These are phyloP conservation scores for Delphinella strobiligena DNA, from an alignment of 2,329 filamentous ascomycete species.

Conservation along the genomic window DNA sequence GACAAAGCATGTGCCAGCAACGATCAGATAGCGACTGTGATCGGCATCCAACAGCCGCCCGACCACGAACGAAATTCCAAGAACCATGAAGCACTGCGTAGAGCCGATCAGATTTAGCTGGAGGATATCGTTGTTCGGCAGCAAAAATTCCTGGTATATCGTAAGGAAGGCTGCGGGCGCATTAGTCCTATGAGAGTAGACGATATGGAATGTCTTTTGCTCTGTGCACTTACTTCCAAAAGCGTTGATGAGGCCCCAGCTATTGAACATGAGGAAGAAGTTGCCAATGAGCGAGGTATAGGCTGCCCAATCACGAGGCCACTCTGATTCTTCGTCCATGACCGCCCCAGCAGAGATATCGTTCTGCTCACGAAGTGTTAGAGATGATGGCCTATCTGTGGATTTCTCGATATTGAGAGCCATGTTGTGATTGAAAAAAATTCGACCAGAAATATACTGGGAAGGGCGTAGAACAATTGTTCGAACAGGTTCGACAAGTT, in stretches of 20 bases:
- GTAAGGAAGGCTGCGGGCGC: slow-evolving; percentile 24
- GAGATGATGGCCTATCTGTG: neutral
- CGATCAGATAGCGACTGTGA: slow-evolving; percentile 27
- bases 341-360: neutral
- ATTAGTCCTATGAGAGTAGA: neutral
- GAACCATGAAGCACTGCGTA: slow-evolving; percentile 35
- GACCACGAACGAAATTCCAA: slow-evolving; percentile 33
- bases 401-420: neutral
- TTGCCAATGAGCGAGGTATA: slow-evolving; percentile 33
- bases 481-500: no score
- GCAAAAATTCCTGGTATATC: slow-evolving; percentile 35
- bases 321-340: slow-evolving; percentile 21
- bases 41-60: slow-evolving; percentile 38
- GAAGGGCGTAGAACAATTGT: no score
- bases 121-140: slow-evolving; percentile 27
- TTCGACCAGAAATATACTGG: no score
- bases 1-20: slow-evolving; percentile 29
- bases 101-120: slow-evolving; percentile 36
- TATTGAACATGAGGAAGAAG: slow-evolving; percentile 40
- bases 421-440: no score
- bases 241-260: slow-evolving; percentile 37
- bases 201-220: no score
- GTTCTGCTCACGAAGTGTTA: neutral
- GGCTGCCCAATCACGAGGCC: slow-evolving; percentile 33
- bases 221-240: slow-evolving; percentile 16